Conservation (phyloP, 306 rosid genomes). For the Pyrus pyrifolia region DNA sequence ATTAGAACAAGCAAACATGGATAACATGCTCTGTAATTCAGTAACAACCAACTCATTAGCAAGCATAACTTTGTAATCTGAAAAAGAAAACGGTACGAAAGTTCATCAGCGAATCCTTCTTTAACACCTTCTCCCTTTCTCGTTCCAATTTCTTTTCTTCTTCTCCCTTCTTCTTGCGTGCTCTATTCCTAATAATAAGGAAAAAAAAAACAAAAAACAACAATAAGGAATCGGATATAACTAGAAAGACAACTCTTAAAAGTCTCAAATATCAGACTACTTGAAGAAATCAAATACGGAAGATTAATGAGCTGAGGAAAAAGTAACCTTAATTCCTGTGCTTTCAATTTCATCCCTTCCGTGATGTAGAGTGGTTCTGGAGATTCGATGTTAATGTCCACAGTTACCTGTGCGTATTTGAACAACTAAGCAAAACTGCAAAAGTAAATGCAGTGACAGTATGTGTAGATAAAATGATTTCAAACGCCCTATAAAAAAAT, state of each 20-base stretch:
- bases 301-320: neutral
- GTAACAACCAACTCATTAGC: neutral
- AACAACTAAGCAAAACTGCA: conserved; percentile 1
- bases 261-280: neutral
- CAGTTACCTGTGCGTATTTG: conserved; percentile 42
- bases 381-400: conserved; percentile 50
- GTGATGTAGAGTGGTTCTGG: conserved; percentile 44
- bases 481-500: neutral
- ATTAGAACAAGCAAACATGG: neutral
- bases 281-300: neutral
- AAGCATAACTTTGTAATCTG: neutral
- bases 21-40: neutral
- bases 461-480: neutral
- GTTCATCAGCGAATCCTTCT: neutral
- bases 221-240: neutral
- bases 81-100: neutral
- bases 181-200: conserved; percentile 37
- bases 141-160: conserved; percentile 37
- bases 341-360: conserved; percentile 58
- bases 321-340: conserved; percentile 49
- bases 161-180: conserved; percentile 23
- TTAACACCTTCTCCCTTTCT: conserved; percentile 61
- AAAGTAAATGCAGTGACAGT: neutral
- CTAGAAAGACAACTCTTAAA: neutral
- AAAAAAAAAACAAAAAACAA: neutral